Percentiles rank a stretch among this genome's conserved stretches.
These are phyloP conservation scores for Yamadazyma scolyti DNA, from an alignment of 805 yeast genomes.

Conservation along the genomic window DNA sequence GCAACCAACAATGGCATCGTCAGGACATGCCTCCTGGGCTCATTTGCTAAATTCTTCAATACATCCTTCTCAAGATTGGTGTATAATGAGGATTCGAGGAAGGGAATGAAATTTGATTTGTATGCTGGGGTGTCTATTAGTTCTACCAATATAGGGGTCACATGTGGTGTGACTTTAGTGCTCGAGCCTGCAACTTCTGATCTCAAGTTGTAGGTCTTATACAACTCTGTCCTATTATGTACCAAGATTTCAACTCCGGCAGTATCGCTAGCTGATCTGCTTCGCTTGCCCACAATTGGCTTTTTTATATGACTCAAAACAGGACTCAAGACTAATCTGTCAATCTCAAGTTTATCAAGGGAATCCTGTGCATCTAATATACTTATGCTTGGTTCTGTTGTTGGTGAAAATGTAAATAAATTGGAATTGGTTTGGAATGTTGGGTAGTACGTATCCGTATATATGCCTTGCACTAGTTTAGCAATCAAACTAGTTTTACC, in stretches of 20 bases:
- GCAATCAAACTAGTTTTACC: conserved; percentile 62
- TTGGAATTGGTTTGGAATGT: conserved; percentile 60
- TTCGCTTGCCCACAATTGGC: conserved; percentile 4
- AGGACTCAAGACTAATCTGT: conserved; percentile 24
- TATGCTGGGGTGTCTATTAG: conserved; percentile 74
- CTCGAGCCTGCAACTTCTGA: background rate
- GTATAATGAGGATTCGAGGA: conserved; percentile 67
- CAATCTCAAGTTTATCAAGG: conserved; percentile 1
- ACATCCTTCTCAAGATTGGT: conserved; percentile 57
- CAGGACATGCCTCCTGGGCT: conserved; percentile 56
- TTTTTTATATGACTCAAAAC: conserved; percentile 12
- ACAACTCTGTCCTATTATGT: conserved; percentile 7
- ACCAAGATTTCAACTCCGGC: conserved; percentile 20
- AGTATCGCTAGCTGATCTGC: conserved; percentile 20
- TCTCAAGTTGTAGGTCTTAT: conserved; percentile 6
- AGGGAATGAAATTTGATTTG: conserved; percentile 67
- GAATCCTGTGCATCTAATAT: conserved; percentile 2
- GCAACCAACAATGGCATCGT: conserved; percentile 71
- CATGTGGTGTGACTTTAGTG: conserved; percentile 17
- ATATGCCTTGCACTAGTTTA: conserved; percentile 43
- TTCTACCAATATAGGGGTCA: conserved; percentile 62
- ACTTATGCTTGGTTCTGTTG: conserved; percentile 10
- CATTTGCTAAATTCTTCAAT: conserved; percentile 58
- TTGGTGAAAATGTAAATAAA: conserved; percentile 52
- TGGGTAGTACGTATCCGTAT: conserved; percentile 71